These are phyloP conservation scores for Nemania abortiva DNA, from an alignment of 2,329 filamentous ascomycete genomes.

Conservation along the genomic window DNA sequence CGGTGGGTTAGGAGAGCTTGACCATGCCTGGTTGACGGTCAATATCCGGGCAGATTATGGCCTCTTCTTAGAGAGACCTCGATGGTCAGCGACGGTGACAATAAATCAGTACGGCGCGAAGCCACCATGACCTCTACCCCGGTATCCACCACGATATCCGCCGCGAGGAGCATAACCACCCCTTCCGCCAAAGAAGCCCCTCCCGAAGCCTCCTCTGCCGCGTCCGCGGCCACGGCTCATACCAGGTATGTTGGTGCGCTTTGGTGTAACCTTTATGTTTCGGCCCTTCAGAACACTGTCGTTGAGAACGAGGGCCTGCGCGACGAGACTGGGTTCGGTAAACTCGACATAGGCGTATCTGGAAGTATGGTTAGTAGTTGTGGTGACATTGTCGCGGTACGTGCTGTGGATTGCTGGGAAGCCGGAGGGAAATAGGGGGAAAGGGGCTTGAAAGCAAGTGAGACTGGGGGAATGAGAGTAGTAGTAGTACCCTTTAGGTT, in stretches of 20 bases:
- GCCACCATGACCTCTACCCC: constrained; percentile 69
- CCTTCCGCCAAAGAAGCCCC: constrained; percentile 65
- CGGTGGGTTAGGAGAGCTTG: constrained; percentile 11
- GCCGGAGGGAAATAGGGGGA: neutral
- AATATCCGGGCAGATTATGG: constrained; percentile 11
- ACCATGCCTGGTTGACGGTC: constrained; percentile 18
- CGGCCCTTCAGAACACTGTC: constrained; percentile 95
- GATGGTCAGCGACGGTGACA: neutral
- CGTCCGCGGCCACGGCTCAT: constrained; percentile 83
- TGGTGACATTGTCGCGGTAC: neutral
- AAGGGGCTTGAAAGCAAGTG: neutral
- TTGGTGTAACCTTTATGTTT: constrained; percentile 93
- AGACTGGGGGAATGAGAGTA: constrained; percentile 56
- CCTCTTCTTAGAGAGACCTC: constrained; percentile 5
- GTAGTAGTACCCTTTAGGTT: constrained; percentile 92
- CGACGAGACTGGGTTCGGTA: constrained; percentile 90
- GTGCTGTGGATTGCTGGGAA: neutral
- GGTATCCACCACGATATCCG: constrained; percentile 70
- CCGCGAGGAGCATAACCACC: constrained; percentile 64
- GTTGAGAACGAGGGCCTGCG: constrained; percentile 93
- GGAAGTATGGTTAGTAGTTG: constrained; percentile 42
- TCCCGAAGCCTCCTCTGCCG: constrained; percentile 63
- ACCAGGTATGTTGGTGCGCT: constrained; percentile 95
- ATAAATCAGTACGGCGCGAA: constrained; percentile 70
- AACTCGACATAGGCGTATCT: constrained; percentile 99